phyloP scores from a whole-genome alignment of 2,329 filamentous ascomycete species.

The Ascochyta fabae region DNA sequence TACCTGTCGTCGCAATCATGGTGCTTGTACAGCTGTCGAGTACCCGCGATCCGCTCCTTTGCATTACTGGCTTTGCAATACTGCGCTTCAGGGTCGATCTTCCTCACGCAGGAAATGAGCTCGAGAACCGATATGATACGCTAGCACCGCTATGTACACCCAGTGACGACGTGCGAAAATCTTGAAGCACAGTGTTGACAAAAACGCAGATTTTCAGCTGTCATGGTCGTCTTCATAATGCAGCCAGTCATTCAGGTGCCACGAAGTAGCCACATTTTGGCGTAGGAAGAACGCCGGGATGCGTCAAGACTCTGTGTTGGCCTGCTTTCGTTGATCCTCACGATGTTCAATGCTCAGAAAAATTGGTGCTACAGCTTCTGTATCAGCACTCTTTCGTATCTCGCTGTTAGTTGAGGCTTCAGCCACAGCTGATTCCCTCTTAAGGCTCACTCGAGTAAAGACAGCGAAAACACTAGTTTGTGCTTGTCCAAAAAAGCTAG shows the following conservation, averaged over 20 bases:
- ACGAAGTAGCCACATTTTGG: not conserved
- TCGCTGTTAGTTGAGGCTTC: too few species aligned
- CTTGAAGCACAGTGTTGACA: not conserved
- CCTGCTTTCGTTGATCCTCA: not conserved
- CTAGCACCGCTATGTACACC: constrained; percentile 20
- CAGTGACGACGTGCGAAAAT: too few species aligned
- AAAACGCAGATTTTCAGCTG: not conserved
- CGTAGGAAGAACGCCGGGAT: not conserved
- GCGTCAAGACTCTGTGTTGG: not conserved
- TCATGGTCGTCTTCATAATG: constrained; percentile 7
- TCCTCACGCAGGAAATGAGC: constrained; percentile 15
- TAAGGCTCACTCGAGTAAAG: too few species aligned
- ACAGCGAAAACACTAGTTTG: too few species aligned
- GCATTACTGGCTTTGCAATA: constrained; percentile 1
- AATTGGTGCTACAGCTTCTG: too few species aligned
- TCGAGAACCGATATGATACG: constrained; percentile 15
- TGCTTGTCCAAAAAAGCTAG: too few species aligned
- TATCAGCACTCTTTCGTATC: too few species aligned
- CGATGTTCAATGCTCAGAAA: not conserved
- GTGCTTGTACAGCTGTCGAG: not conserved
- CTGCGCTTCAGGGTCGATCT: constrained; percentile 2
- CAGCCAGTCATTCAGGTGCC: constrained; percentile 1
- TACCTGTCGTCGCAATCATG: not conserved
- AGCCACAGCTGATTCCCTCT: too few species aligned
- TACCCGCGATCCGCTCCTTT: not conserved